phyloP scores from a whole-genome alignment of 331 rosid genomes.

The Acacia pycnantha region DNA sequence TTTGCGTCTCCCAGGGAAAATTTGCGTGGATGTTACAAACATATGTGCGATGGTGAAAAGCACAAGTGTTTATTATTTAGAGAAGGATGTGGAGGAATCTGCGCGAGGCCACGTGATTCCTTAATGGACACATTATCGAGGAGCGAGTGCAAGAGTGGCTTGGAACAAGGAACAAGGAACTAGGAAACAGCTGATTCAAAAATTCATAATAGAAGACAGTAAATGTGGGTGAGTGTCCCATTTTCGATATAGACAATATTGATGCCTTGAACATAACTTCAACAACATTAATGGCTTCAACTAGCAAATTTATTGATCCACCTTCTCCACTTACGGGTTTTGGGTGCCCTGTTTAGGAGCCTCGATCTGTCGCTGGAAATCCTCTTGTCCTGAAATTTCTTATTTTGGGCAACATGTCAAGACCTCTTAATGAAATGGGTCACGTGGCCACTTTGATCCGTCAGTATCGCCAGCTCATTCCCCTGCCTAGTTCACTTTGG shows the following conservation, averaged over 20 bases:
- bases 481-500: conserved; percentile 36
- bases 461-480: conserved; percentile 74
- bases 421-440: conserved; percentile 26
- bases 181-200: conserved; percentile 6
- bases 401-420: not conserved
- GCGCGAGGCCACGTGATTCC: conserved; percentile 42
- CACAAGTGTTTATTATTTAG: not conserved
- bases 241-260: conserved; percentile 11
- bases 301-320: conserved; percentile 12
- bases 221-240: conserved; percentile 8
- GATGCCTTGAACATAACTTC: not conserved
- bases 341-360: not conserved
- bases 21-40: not conserved
- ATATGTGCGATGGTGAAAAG: conserved; percentile 4
- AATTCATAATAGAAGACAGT: not conserved
- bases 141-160: conserved; percentile 4
- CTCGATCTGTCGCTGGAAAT: not conserved
- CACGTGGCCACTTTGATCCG: conserved; percentile 66
- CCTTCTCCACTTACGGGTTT: not conserved
- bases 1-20: not conserved
- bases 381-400: not conserved
- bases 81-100: conserved; percentile 10
- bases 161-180: not conserved
- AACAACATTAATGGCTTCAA: conserved; percentile 5
- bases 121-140: conserved; percentile 22